Conservation (phyloP, 139 green algal species). For the Astrephomene gubernaculifera region DNA sequence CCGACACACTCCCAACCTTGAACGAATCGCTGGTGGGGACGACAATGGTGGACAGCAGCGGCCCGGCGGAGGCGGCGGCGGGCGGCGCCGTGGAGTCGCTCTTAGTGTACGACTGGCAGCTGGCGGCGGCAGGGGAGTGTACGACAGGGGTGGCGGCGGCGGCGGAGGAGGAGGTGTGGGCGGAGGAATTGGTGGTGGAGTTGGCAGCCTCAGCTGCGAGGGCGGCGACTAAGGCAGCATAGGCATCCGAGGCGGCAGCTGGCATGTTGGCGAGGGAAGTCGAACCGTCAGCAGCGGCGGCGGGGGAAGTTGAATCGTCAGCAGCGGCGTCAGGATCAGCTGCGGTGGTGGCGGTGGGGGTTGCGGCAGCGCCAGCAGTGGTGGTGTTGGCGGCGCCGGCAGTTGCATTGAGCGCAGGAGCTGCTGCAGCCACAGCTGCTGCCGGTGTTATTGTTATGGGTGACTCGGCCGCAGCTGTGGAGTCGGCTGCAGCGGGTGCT, state of each 20-base stretch:
- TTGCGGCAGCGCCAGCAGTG: background rate
- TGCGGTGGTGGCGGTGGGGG: background rate
- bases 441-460: background rate
- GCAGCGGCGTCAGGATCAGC: background rate
- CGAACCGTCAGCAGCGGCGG: background rate
- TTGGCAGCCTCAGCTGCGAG: background rate
- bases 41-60: background rate
- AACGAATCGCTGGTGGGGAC: conserved; percentile 5
- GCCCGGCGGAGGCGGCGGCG: background rate
- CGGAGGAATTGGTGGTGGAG: too few species aligned
- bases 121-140: too few species aligned
- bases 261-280: background rate
- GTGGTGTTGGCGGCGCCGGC: background rate
- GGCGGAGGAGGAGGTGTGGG: too few species aligned
- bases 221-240: background rate
- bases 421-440: background rate
- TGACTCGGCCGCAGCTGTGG: background rate
- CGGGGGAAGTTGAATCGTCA: background rate
- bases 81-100: background rate
- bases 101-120: background rate
- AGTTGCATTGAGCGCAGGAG: too few species aligned
- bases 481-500: background rate
- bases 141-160: too few species aligned
- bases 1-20: background rate
- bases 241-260: background rate